Conservation (phyloP, 2,329 filamentous ascomycete species). For the Epichloe glyceriae region DNA sequence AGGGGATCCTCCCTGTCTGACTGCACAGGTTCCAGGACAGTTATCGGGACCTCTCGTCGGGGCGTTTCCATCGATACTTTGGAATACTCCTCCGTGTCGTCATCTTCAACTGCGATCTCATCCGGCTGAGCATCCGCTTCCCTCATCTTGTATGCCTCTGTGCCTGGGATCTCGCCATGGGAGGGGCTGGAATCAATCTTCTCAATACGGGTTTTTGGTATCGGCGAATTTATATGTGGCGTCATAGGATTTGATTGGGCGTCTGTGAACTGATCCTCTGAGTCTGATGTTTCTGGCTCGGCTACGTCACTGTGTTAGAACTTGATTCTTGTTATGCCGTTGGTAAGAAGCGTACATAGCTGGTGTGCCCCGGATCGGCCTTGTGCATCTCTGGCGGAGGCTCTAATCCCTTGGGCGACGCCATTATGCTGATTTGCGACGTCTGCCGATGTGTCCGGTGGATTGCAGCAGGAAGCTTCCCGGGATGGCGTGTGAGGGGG, state of each 20-base stretch:
- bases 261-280: slow-evolving; percentile 58
- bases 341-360: slow-evolving; percentile 29
- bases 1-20: neutral
- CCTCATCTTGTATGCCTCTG: slow-evolving; percentile 41
- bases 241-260: slow-evolving; percentile 41
- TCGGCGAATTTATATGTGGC: slow-evolving; percentile 32
- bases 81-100: slow-evolving; percentile 14
- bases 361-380: slow-evolving; percentile 46
- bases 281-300: slow-evolving; percentile 41
- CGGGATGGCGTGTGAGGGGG: neutral
- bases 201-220: slow-evolving; percentile 46
- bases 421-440: slow-evolving; percentile 12
- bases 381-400: slow-evolving; percentile 20
- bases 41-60: slow-evolving; percentile 20
- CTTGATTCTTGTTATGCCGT: neutral
- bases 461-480: neutral
- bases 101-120: slow-evolving; percentile 38
- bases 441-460: neutral
- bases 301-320: slow-evolving; percentile 17
- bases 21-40: slow-evolving; percentile 30
- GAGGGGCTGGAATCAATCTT: slow-evolving; percentile 38
- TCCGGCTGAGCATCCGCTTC: slow-evolving; percentile 46
- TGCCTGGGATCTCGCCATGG: slow-evolving; percentile 50
- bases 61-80: slow-evolving; percentile 11
- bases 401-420: slow-evolving; percentile 18